Conservation (phyloP, 2,329 filamentous ascomycete species). For the Ramularia endophylla region DNA sequence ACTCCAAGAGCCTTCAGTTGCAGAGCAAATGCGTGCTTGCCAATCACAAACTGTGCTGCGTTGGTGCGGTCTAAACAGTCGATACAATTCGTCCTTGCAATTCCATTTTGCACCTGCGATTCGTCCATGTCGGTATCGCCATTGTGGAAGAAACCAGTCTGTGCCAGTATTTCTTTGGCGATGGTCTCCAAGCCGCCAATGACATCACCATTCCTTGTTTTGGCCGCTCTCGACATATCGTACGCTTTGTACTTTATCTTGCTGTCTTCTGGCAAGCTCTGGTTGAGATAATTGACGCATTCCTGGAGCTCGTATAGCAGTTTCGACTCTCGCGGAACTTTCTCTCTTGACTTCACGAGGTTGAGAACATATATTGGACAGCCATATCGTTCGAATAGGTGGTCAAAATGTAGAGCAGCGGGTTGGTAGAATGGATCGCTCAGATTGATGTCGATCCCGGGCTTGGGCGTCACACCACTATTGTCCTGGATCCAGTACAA, state of each 20-base stretch:
- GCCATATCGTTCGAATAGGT: slow-evolving; percentile 89
- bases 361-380: slow-evolving; percentile 89
- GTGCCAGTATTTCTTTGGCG: slow-evolving; percentile 76
- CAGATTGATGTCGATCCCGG: slow-evolving; percentile 91
- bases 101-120: slow-evolving; percentile 75
- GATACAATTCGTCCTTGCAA: slow-evolving; percentile 95
- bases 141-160: slow-evolving; percentile 93
- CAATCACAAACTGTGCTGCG: slow-evolving; percentile 95
- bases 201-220: slow-evolving; percentile 84
- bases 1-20: slow-evolving; percentile 90
- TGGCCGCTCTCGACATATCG: slow-evolving; percentile 96
- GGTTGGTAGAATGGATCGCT: slow-evolving; percentile 93
- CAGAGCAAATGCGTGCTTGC: slow-evolving; percentile 84
- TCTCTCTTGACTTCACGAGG: slow-evolving; percentile 77
- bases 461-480: slow-evolving; percentile 90
- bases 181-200: slow-evolving; percentile 87
- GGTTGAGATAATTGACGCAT: slow-evolving; percentile 86
- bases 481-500: slow-evolving; percentile 97
- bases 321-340: slow-evolving; percentile 86
- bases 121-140: slow-evolving; percentile 64
- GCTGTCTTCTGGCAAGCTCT: slow-evolving; percentile 76
- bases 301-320: slow-evolving; percentile 80
- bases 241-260: slow-evolving; percentile 93
- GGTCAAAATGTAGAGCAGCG: slow-evolving; percentile 89
- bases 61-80: slow-evolving; percentile 97